phyloP scores from a whole-genome alignment of 306 rosid species.

The Cajanus cajan region DNA sequence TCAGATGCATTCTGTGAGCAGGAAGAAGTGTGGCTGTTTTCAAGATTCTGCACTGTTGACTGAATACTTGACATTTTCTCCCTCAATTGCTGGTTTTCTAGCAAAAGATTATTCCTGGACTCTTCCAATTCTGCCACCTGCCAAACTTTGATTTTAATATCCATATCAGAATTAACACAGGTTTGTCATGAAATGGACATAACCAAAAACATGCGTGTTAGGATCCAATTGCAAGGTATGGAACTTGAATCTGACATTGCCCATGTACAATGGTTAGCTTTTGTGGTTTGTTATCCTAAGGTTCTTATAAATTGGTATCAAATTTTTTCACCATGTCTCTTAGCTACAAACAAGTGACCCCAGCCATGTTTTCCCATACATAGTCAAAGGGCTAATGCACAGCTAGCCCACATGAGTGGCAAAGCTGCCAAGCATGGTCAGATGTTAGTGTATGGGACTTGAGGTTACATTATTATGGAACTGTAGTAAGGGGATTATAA shows the following conservation, averaged over 20 bases:
- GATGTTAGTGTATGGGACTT: neutral
- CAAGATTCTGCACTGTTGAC: constrained; percentile 58
- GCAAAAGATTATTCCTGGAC: constrained; percentile 51
- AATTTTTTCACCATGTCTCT: neutral
- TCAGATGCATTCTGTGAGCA: constrained; percentile 39
- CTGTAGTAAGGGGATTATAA: neutral
- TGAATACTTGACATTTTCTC: constrained; percentile 63
- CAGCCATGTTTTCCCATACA: neutral
- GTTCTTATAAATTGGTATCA: neutral
- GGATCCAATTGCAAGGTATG: neutral
- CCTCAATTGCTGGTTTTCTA: constrained; percentile 64
- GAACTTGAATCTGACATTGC: neutral
- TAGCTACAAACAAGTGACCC: neutral
- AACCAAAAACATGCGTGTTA: constrained; percentile 28
- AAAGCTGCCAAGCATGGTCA: neutral
- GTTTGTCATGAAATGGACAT: constrained; percentile 30
- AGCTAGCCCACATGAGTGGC: neutral
- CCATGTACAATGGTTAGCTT: neutral
- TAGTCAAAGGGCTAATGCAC: neutral
- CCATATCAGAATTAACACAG: constrained; percentile 73
- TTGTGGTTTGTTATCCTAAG: neutral
- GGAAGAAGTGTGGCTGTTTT: constrained; percentile 44
- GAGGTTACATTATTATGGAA: neutral
- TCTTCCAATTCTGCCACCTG: constrained; percentile 88
- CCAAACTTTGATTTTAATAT: constrained; percentile 81